Base-by-base conservation (phyloP, 2,329 filamentous ascomycete species). In the Botrytis deweyae region DNA sequence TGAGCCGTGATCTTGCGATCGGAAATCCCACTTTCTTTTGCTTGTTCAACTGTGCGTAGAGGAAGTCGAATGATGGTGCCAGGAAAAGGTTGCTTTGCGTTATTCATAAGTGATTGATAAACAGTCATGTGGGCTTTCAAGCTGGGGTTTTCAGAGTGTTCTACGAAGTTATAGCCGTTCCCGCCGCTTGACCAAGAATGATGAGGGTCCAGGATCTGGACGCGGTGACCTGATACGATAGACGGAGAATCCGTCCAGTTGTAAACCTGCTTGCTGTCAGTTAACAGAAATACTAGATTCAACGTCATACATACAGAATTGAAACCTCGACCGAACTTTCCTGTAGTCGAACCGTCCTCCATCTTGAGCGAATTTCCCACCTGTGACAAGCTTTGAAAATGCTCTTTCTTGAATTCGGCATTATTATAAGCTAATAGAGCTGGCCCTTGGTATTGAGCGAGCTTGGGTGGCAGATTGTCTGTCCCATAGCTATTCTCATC, bases 161-260 rank as follows among this genome's bases (percentile, higher is more conserved):
- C 58, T 9, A 82, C 79, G 65, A 82, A 81, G 70, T 82, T 76
- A 67, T 78, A 83, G 0, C 75, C 70, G 20, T 78, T 78, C 1
- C 81, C 81, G 16, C 80, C 79, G 20, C 52, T 62, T 7, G 81
- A 82, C 80, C 81, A 82, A 63, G 75, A 74, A 36, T 78, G 38
- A 68, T 82, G 82, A 29, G 82, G 82, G 75, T 82, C 82, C 16
- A 83, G 75, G 12, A 83, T 78, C 8, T 80, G 76, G 18, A 83
- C 70, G 3, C 73, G 78, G 3, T 78, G 74, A 22, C 78, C 73
- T 22, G 81, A 82, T 12, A 82, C 67, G 46, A 83, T 81, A 16
- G 80, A 80, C n/a, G 81, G 81, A 9, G 79, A 81, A 74, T 83
- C 82, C 0, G 81, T 82, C 80, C 80, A 83, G 69, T 83, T 82